A percentile compares a stretch with the other conserved stretches of the same genome.
These are phyloP conservation scores for Puccinia coronata DNA, from an alignment of 1,284 basidiomycete species.

Conservation along the genomic window DNA sequence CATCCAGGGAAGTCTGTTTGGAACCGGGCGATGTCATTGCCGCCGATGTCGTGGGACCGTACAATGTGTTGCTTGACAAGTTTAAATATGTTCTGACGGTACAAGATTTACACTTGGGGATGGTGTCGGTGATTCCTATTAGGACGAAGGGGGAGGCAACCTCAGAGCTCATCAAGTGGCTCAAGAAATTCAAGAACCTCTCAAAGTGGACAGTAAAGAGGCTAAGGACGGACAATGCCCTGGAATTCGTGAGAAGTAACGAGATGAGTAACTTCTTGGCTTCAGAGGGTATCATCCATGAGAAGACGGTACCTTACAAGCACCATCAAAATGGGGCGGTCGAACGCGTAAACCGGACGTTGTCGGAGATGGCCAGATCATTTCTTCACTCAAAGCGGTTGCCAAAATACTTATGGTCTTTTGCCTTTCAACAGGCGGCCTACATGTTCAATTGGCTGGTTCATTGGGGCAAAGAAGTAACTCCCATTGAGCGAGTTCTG, in stretches of 20 bases:
- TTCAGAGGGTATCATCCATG: not conserved
- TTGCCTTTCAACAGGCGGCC: not conserved
- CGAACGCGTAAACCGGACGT: not conserved
- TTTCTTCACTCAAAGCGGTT: not conserved
- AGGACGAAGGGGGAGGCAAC: not conserved
- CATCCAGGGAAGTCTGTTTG: not conserved
- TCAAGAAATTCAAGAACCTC: not conserved
- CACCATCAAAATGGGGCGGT: not conserved
- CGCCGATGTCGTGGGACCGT: not conserved
- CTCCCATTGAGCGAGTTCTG: slow-evolving; percentile 5
- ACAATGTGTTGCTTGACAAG: not conserved
- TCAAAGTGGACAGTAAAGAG: not conserved
- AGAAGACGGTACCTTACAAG: not conserved
- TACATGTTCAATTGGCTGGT: not conserved
- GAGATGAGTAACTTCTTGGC: not conserved
- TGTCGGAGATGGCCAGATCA: not conserved
- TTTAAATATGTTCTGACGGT: not conserved
- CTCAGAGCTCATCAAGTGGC: not conserved
- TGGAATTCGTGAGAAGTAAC: not conserved
- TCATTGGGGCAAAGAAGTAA: not conserved
- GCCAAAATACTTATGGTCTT: not conserved
- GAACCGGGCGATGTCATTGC: slow-evolving; percentile 7
- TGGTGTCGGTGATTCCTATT: not conserved
- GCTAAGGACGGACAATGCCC: not conserved
- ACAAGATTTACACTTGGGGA: not conserved